Evolutionary conservation across 2,329 filamentous ascomycete genomes (phyloP), one percentile per base, ranked within the genome.

Genomic region (Penicillium italicum): DNA sequence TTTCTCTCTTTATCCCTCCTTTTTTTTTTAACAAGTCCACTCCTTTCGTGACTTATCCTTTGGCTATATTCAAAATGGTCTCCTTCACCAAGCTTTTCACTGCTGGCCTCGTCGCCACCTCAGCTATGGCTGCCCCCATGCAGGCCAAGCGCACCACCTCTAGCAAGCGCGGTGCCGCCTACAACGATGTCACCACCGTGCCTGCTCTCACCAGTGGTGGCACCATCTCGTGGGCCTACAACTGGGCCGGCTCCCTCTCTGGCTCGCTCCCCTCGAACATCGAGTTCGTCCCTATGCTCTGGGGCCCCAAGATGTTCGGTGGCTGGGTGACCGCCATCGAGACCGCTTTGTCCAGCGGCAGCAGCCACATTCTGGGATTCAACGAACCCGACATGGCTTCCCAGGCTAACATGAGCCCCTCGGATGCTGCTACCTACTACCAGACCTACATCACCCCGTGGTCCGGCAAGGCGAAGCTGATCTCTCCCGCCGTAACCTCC

Each of bases 251-350:
- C 43, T 57, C 57, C 22, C 40, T 66, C 24, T 61, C 57, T 30
- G 75, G 75, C 18, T 44, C 34, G 6, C 58, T 74, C 5, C 66
- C 73, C 30, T 56, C 57, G 4, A 66, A 68, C 26, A 64, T 75
- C 49, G 75, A 79, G 50, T 79, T 68, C 59, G 71, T 78, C 10
- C 76, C 77, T 30, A 76, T 77, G 72, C 71, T 78, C 56, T 79
- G 76, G 76, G 74, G 76, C 24, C 41, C 59, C 14, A 71, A 72
- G 50, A 67, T 70, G 60, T 70, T 75, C 57, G 59, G 55, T 31
- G 62, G 56, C 46, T 79, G 75, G 75, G 44, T 64, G 24, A 50
- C 64, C 10, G 68, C 69, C 46, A 68, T 75, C 53, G 62, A 71
- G 33, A 66, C 65, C 8, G 66, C 68, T 22, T 67, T 77, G 10